Percentiles rank a stretch among this genome's conserved stretches.
Conservation (phyloP, 2,329 filamentous ascomycete species). For the Cladosporium sp. region DNA sequence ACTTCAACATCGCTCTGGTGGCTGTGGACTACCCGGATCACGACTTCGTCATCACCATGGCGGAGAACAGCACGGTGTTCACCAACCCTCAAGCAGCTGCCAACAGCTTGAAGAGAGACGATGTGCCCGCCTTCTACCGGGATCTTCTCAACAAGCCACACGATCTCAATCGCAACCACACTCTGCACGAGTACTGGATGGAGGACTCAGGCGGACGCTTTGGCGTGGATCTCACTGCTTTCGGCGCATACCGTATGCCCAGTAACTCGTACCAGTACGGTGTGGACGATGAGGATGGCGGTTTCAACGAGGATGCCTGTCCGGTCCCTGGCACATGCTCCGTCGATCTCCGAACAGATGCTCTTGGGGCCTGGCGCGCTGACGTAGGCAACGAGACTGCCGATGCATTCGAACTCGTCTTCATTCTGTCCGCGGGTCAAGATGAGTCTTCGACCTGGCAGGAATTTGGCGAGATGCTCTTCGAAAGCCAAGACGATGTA, state of each 20-base stretch:
- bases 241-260: constrained; percentile 56
- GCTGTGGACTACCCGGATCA: constrained; percentile 55
- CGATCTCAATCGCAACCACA: constrained; percentile 55
- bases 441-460: constrained; percentile 60
- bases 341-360: constrained; percentile 53
- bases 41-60: constrained; percentile 53
- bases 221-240: constrained; percentile 56
- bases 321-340: constrained; percentile 48
- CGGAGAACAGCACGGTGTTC: constrained; percentile 52
- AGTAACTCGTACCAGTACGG: constrained; percentile 54
- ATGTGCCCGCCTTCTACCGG: constrained; percentile 54
- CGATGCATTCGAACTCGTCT: constrained; percentile 53
- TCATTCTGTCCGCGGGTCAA: constrained; percentile 58
- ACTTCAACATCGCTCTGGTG: constrained; percentile 60
- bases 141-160: constrained; percentile 55
- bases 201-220: constrained; percentile 56
- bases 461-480: constrained; percentile 60
- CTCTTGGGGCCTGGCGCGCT: constrained; percentile 52
- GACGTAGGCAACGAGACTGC: constrained; percentile 56
- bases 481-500: constrained; percentile 50
- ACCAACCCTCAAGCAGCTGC: constrained; percentile 52
- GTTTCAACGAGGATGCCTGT: constrained; percentile 54
- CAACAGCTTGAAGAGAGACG: constrained; percentile 46
- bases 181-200: constrained; percentile 62
- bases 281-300: constrained; percentile 45